Conservation (phyloP, 2,329 filamentous ascomycete genomes). For the Scytalidium sp. region DNA sequence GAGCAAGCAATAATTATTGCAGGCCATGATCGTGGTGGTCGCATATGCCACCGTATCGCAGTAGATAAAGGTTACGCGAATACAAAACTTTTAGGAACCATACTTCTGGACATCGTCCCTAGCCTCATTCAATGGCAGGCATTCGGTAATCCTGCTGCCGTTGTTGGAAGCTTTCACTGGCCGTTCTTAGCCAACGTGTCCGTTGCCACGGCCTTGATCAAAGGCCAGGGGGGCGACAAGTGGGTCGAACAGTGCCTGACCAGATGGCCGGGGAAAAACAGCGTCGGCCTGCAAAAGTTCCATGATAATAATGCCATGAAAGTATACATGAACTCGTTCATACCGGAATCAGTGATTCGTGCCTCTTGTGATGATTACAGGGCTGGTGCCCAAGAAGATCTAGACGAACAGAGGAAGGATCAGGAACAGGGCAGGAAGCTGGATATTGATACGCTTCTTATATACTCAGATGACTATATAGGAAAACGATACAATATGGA, state of each 20-base stretch:
- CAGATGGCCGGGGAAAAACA: conserved; percentile 25
- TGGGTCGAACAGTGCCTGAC: conserved; percentile 33
- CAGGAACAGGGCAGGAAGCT: conserved; percentile 42
- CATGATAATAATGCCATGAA: conserved; percentile 36
- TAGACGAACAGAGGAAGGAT: conserved; percentile 39
- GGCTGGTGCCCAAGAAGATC: conserved; percentile 39
- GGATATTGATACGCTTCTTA: conserved; percentile 35
- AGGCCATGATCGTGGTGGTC: conserved; percentile 48
- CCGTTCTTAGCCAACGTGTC: conserved; percentile 45
- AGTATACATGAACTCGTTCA: conserved; percentile 41
- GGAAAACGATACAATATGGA: conserved; percentile 40
- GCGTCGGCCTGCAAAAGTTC: conserved; percentile 13
- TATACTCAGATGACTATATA: conserved; percentile 40
- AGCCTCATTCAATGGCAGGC: conserved; percentile 42
- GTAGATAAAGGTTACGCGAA: conserved; percentile 32
- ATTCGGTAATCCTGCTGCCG: conserved; percentile 34
- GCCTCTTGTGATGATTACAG: conserved; percentile 46
- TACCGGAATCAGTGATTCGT: conserved; percentile 36
- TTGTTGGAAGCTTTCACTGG: conserved; percentile 42
- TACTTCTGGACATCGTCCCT: conserved; percentile 47
- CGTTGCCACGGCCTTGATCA: conserved; percentile 39
- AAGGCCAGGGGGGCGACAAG: conserved; percentile 35
- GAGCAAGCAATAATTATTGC: conserved; percentile 36
- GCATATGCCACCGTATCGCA: conserved; percentile 45
- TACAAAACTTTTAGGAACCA: conserved; percentile 35